Evolutionary conservation across 169 alveolate species (phyloP).

Genomic region (Theileria sp.): DNA sequence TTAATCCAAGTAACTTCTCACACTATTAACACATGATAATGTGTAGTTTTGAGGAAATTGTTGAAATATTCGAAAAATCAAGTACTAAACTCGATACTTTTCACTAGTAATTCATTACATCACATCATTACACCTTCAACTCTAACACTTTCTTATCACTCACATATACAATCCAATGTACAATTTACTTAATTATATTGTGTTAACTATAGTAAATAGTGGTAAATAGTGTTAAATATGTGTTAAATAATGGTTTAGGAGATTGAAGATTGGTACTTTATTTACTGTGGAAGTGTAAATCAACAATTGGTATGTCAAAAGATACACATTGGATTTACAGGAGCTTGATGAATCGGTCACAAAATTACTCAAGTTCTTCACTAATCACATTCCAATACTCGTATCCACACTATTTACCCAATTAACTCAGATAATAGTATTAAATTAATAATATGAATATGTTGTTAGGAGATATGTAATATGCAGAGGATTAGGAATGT

Average conservation of each 20-base stretch:
- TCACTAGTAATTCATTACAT: conserved; percentile 33
- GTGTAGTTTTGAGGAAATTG: not conserved
- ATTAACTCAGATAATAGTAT: too few relatives aligned
- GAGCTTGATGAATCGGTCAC: not conserved
- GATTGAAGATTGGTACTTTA: not conserved
- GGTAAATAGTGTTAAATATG: too few relatives aligned
- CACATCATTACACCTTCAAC: conserved; percentile 16
- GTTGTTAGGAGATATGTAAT: conserved; percentile 43
- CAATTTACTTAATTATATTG: too few relatives aligned
- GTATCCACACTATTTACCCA: not conserved
- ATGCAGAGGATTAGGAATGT: conserved; percentile 20
- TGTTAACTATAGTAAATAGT: too few relatives aligned
- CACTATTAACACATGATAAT: too few relatives aligned
- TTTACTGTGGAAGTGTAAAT: not conserved
- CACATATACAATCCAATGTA: not conserved
- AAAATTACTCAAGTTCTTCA: not conserved
- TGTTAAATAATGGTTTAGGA: too few relatives aligned
- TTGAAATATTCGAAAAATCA: conserved; percentile 29
- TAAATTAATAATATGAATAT: too few relatives aligned
- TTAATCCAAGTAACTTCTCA: conserved; percentile 16
- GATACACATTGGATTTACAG: not conserved
- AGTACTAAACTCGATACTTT: not conserved
- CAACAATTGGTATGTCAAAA: not conserved
- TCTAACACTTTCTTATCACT: conserved; percentile 38
- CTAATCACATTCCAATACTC: conserved; percentile 3